Conservation (phyloP, 352 stramenopile genomes). For the Pythium vanterpoolii region DNA sequence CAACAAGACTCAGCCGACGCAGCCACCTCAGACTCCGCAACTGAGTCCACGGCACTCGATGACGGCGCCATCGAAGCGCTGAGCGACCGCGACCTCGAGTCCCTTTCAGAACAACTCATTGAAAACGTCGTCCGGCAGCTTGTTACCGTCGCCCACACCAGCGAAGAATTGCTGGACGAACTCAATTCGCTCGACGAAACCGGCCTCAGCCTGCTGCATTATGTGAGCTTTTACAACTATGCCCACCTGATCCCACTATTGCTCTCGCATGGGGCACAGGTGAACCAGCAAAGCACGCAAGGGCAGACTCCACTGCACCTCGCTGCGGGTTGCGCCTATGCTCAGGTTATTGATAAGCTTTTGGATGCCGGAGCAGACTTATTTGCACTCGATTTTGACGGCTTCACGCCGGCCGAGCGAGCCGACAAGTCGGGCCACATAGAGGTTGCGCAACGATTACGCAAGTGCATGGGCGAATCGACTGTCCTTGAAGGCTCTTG, state of each 20-base stretch:
- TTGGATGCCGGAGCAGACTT: conserved; percentile 58
- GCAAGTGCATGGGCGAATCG: conserved; percentile 33
- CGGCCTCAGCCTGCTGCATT: conserved; percentile 85
- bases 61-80: conserved; percentile 73
- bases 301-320: conserved; percentile 82
- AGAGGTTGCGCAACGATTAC: conserved; percentile 44
- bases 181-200: conserved; percentile 87
- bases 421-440: conserved; percentile 71
- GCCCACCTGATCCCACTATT: conserved; percentile 71
- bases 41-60: conserved; percentile 27
- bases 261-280: conserved; percentile 73
- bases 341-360: conserved; percentile 62
- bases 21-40: not conserved
- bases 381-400: conserved; percentile 64
- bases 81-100: conserved; percentile 75
- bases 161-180: conserved; percentile 78
- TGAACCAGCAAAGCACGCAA: conserved; percentile 85
- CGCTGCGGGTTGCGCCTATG: conserved; percentile 71
- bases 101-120: conserved; percentile 77
- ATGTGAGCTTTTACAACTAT: conserved; percentile 90
- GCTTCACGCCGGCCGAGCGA: conserved; percentile 66
- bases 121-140: conserved; percentile 81
- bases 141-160: conserved; percentile 74
- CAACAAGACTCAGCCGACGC: not conserved
- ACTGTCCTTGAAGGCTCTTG: not conserved